A percentile compares a stretch with the other conserved stretches of the same genome.
phyloP scores from a whole-genome alignment of 2,329 filamentous ascomycete species.

The Talaromyces verruculosus region DNA sequence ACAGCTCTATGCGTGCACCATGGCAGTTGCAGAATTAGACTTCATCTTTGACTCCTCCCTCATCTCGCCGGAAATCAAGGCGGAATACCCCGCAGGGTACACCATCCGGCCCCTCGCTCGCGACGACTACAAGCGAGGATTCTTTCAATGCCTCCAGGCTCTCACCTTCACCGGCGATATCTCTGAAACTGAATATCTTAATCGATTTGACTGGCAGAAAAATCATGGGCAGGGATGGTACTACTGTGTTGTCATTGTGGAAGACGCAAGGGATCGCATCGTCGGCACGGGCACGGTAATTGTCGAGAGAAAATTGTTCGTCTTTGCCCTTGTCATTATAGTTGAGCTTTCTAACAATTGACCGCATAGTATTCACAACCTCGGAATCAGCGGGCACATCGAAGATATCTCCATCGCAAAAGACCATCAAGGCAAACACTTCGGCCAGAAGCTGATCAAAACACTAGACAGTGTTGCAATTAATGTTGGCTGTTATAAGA shows the following conservation, averaged over 20 bases:
- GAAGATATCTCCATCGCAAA: slow-evolving; percentile 20
- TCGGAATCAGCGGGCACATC: slow-evolving; percentile 18
- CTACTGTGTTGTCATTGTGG: slow-evolving; percentile 20
- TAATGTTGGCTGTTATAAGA: slow-evolving; percentile 19
- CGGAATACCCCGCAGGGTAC: slow-evolving; percentile 17
- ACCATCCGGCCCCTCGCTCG: slow-evolving; percentile 21
- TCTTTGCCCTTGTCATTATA: not conserved
- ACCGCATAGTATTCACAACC: slow-evolving; percentile 14
- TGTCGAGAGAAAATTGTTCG: slow-evolving; percentile 21
- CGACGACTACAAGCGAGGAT: slow-evolving; percentile 20
- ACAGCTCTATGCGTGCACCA: not conserved
- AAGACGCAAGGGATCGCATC: slow-evolving; percentile 14
- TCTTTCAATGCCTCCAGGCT: slow-evolving; percentile 19
- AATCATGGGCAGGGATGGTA: slow-evolving; percentile 18
- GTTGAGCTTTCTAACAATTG: not conserved
- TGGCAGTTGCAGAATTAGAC: not conserved
- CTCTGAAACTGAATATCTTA: slow-evolving; percentile 9
- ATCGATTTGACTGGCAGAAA: slow-evolving; percentile 21
- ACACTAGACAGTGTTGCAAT: slow-evolving; percentile 17
- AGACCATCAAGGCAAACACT: slow-evolving; percentile 20
- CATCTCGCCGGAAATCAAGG: slow-evolving; percentile 17
- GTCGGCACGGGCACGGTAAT: slow-evolving; percentile 18
- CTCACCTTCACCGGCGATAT: slow-evolving; percentile 19
- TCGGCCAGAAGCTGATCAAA: slow-evolving; percentile 19
- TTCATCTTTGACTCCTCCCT: slow-evolving; percentile 17